A percentile compares a stretch with the other conserved stretches of the same genome.
Evolutionary conservation across 2,329 filamentous ascomycete species (phyloP).

Genomic region (Nemania diffusa): DNA sequence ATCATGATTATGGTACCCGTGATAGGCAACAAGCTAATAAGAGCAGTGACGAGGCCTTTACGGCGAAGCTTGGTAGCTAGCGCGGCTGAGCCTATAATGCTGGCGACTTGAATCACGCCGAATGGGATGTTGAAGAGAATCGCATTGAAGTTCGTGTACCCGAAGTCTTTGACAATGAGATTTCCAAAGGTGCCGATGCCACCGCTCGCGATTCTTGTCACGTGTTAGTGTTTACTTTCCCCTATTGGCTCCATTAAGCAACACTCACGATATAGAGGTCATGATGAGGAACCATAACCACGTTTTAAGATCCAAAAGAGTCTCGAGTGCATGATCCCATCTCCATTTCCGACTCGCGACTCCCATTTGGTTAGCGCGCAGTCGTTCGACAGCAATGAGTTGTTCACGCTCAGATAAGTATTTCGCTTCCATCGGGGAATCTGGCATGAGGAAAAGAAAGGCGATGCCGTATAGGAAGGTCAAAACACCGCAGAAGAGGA

Average conservation of each 20-base stretch:
- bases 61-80: constrained; percentile 54
- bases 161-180: constrained; percentile 55
- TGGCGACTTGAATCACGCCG: constrained; percentile 51
- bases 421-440: constrained; percentile 68
- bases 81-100: constrained; percentile 52
- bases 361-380: constrained; percentile 79
- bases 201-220: constrained; percentile 51
- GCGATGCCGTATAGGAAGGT: constrained; percentile 62
- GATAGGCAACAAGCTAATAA: constrained; percentile 52
- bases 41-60: constrained; percentile 57
- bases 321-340: constrained; percentile 70
- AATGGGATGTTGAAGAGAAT: constrained; percentile 57
- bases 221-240: constrained; percentile 8
- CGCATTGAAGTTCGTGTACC: constrained; percentile 52
- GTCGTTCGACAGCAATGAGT: constrained; percentile 74
- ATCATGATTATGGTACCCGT: constrained; percentile 60
- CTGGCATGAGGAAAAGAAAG: constrained; percentile 69
- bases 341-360: constrained; percentile 77
- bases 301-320: constrained; percentile 57
- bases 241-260: constrained; percentile 58
- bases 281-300: constrained; percentile 70
- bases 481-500: constrained; percentile 60
- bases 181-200: constrained; percentile 54
- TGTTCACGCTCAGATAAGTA: constrained; percentile 74
- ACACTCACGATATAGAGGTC: constrained; percentile 67